Conservation (phyloP, 2,329 filamentous ascomycete genomes). For the Apiospora sp. region DNA sequence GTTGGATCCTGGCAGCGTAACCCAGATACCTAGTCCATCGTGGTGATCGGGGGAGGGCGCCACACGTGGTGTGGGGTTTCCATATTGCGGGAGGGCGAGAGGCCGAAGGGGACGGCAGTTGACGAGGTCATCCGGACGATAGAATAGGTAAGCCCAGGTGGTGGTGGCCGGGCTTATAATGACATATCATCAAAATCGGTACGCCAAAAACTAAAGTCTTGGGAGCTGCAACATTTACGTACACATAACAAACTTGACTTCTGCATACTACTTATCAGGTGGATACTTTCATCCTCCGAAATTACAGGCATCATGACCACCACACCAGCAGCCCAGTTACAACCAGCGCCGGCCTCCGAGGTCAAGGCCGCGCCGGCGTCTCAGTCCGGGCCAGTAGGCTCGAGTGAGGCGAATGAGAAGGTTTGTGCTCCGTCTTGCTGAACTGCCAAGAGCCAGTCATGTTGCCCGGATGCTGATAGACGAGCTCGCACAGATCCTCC, state of each 20-base stretch:
- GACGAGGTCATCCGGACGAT: background rate
- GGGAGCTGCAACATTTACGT: background rate
- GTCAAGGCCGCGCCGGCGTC: background rate
- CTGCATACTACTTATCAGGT: background rate
- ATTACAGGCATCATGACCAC: background rate
- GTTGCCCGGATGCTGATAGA: background rate
- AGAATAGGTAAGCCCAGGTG: background rate
- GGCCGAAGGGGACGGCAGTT: background rate
- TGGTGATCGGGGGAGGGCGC: background rate
- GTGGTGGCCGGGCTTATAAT: background rate
- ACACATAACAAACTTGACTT: background rate
- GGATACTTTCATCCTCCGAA: background rate
- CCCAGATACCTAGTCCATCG: background rate
- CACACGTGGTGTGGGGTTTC: background rate
- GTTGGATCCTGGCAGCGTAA: no score
- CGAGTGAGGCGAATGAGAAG: background rate
- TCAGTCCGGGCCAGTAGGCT: background rate
- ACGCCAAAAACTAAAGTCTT: background rate
- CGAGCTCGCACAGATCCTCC: slow-evolving; percentile 60
- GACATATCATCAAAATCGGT: background rate
- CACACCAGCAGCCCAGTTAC: background rate
- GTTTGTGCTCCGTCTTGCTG: background rate
- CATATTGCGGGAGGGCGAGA: background rate
- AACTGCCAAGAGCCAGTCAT: no score
- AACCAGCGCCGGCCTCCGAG: background rate